Evolutionary conservation across 2,329 filamentous ascomycete species (phyloP), one percentile per base, ranked within the genome.

Genomic region (Acephala macrosclerotiorum): DNA sequence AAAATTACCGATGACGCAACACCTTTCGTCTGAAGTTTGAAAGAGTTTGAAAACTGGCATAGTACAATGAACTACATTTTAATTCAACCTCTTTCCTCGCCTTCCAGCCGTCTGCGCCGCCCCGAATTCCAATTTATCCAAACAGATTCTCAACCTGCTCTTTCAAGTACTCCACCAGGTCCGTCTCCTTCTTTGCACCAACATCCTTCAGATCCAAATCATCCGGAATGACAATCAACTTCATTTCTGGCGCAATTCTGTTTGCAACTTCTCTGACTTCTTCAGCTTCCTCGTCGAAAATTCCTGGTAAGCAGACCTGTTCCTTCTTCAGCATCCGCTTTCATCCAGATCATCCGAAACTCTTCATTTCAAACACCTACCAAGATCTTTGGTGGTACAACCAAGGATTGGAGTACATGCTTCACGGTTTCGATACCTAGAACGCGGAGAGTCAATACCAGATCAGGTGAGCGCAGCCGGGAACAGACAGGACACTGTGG

Each of bases 231-330:
- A 61, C 58, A 22, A 68, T 65, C 22, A 68, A 22, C 2, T 68
- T 56, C 22, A 65, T 60, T 16, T 58, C 59, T 14, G 66, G 64
- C 20, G 60, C n/a, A 7, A 65, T 8, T 59, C 64, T 61, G 49
- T 61, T n/a, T 9, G 68, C 64, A 55, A 68, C 67, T 35, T 66
- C 64, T 33, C 68, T 42, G 38, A 70, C 60, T 38, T 70, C 68
- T 45, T 70, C 68, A 42, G 63, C 59, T 38, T 70, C 66, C 5
- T 68, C 68, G 6, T 68, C 66, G 33, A 70, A 67, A 33, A 36
- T 64, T 16, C 55, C 38, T 2, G 64, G 61, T 3, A 61, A 63
- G 58, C 40, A 55, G 20, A 69, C 58, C 67, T 69, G 51, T 26
- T n/a, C 3, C 9, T 11, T 53, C 7, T 20, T 62, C 35, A 61